Evolutionary conservation across 2,329 filamentous ascomycete species (phyloP), one percentile per base, ranked within the genome.

Genomic region (Paraphaeosphaeria sporulosa): DNA sequence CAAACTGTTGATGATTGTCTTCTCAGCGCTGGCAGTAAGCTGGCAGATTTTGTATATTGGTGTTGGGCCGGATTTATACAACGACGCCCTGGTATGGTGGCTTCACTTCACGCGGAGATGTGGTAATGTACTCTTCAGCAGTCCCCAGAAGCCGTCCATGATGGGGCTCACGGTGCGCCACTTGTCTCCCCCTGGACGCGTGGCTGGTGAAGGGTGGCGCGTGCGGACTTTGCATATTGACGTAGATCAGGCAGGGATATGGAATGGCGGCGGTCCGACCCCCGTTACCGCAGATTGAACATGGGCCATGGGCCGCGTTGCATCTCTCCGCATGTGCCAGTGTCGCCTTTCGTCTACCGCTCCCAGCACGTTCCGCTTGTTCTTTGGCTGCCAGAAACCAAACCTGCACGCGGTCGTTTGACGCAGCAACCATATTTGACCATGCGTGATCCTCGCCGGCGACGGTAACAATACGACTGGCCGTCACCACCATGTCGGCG

Each of bases 401-500:
- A 50, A 8, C 12, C 47, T 49, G 25, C 25, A 50, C 27, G 19
- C 47, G 6, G 17, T 34, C 38, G 27, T 36, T 55, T 34, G 25
- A 34, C 13, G 34, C 23, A 36, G 23, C 55, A 36, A 23, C 42
- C 27, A 15, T 38, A 25, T n/a, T 27, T 23, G 32, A 30, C 34
- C 23, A 53, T 44, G 70, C 70, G 61, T 60, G 17, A 4, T 34
- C 69, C 62, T 65, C 65, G 59, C 59, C 66, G 57, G 57, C 60
- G 56, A 53, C 69, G 68, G 70, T 72, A 69, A 68, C 61, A 54
- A 60, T 66, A 34, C 55, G 17, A 55, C 38, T 17, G 36, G 50
- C 59, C 62, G 57, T 59, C 30, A 62, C 54, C 56, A 68, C 43
- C 59, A 77, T 77, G 75, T 73, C 73, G 51, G 64, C 61, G 8